Evolutionary conservation across 129 eudicot genomes (phyloP).

Genomic region (Flaveria brownii): DNA sequence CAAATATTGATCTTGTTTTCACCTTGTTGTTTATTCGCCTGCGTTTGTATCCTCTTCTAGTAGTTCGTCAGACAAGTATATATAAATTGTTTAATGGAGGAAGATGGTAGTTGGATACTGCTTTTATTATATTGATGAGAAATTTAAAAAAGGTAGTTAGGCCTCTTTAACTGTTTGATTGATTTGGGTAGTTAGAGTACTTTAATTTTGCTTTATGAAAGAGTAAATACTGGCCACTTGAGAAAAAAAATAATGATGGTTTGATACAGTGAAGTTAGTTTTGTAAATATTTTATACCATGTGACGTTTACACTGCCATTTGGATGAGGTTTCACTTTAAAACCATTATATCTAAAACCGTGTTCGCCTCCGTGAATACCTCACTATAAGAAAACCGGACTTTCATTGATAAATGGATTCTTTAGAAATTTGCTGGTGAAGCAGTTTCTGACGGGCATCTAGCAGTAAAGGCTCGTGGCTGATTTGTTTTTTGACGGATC

Average conservation of each 20-base stretch:
- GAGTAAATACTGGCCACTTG: background rate
- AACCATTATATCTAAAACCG: too few relatives aligned
- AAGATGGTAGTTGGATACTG: conserved; percentile 37
- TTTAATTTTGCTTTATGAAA: conserved; percentile 20
- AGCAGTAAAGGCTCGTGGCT: too few relatives aligned
- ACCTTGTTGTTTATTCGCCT: conserved; percentile 13
- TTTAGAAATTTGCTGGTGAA: too few relatives aligned
- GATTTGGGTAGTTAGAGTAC: conserved; percentile 32
- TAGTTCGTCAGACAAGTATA: conserved; percentile 17
- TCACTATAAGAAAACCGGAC: too few relatives aligned
- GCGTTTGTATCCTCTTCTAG: conserved; percentile 12
- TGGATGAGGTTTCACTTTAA: too few relatives aligned
- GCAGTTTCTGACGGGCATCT: too few relatives aligned
- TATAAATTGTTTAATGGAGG: conserved; percentile 34
- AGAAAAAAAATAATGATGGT: background rate
- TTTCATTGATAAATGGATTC: too few relatives aligned
- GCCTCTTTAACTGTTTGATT: conserved; percentile 30
- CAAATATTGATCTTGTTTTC: conserved; percentile 15
- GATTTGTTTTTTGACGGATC: too few relatives aligned
- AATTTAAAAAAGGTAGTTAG: conserved; percentile 32
- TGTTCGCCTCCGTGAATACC: too few relatives aligned
- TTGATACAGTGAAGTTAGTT: background rate
- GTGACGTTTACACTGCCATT: too few relatives aligned
- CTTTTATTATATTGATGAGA: conserved; percentile 35
- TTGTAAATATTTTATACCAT: background rate